Conservation (phyloP, 176 grass and related monocot species). For the Aegilops speltoides region DNA sequence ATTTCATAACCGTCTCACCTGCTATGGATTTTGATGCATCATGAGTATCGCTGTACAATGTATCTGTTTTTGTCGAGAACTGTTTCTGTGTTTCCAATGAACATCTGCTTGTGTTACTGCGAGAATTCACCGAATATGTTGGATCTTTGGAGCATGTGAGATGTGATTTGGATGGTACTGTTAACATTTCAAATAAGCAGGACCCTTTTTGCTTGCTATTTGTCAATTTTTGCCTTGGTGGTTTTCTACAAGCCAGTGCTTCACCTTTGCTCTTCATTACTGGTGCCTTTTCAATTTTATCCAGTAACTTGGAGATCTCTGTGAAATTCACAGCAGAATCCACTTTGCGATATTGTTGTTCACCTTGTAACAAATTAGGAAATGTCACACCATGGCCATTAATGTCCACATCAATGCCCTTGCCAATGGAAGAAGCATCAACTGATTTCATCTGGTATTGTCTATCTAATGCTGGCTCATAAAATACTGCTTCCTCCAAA, state of each 20-base stretch:
- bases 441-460: conserved; percentile 27
- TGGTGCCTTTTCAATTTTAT: background rate
- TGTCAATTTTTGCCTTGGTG: conserved; percentile 33
- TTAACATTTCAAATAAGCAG: conserved; percentile 75
- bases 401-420: conserved; percentile 9
- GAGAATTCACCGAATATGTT: conserved; percentile 17
- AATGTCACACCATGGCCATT: background rate
- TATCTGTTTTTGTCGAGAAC: conserved; percentile 27
- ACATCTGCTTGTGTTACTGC: conserved; percentile 7
- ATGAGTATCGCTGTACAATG: conserved; percentile 14
- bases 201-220: conserved; percentile 38
- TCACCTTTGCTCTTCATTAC: conserved; percentile 34
- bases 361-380: background rate
- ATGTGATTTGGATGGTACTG: conserved; percentile 45
- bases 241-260: conserved; percentile 20
- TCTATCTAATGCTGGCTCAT: conserved; percentile 10
- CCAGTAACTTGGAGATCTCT: conserved; percentile 21
- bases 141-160: conserved; percentile 14
- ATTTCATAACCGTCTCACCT: conserved; percentile 38
- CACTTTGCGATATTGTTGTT: conserved; percentile 26
- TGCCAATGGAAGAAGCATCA: conserved; percentile 12
- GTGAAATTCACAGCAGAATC: conserved; percentile 38
- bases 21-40: conserved; percentile 32
- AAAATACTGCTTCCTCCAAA: background rate
- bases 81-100: conserved; percentile 22